Conservation (phyloP, 306 rosid species). For the Cicer cuneatum region DNA sequence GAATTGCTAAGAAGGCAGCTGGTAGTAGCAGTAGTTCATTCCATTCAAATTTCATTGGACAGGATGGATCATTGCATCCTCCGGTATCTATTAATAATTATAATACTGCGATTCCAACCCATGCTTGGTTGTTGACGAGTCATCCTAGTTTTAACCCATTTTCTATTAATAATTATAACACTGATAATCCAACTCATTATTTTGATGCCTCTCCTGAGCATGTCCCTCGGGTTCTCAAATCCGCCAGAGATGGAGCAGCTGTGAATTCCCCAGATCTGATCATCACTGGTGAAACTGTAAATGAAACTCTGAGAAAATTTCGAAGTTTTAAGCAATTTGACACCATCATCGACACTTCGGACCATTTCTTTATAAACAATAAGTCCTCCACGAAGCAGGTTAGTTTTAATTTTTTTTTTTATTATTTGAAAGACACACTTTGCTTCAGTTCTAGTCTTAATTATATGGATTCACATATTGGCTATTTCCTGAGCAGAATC, state of each 20-base stretch:
- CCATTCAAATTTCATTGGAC: slow-evolving; percentile 38
- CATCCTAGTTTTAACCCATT: too few relatives aligned
- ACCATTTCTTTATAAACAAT: slow-evolving; percentile 54
- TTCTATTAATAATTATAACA: too few relatives aligned
- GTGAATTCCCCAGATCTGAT: slow-evolving; percentile 40
- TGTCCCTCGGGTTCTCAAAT: slow-evolving; percentile 46
- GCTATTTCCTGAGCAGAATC: slow-evolving; percentile 57
- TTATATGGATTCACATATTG: slow-evolving; percentile 14
- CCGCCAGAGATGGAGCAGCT: slow-evolving; percentile 42
- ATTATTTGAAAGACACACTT: slow-evolving; percentile 19
- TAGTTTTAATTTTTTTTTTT: neutral
- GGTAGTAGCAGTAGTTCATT: slow-evolving; percentile 36
- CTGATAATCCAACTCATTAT: slow-evolving; percentile 16
- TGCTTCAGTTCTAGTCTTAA: slow-evolving; percentile 26
- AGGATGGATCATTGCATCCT: slow-evolving; percentile 39
- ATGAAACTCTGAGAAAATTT: slow-evolving; percentile 61
- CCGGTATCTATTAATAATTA: too few relatives aligned
- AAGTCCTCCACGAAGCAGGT: slow-evolving; percentile 60
- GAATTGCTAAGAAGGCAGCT: slow-evolving; percentile 46
- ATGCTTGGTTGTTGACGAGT: too few relatives aligned
- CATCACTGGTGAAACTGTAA: slow-evolving; percentile 47
- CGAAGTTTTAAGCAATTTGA: slow-evolving; percentile 77
- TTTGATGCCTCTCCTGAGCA: slow-evolving; percentile 45
- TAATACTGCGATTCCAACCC: too few relatives aligned
- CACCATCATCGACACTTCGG: slow-evolving; percentile 71